phyloP scores from a whole-genome alignment of 352 stramenopile genomes.

The Pythium myriotylum region DNA sequence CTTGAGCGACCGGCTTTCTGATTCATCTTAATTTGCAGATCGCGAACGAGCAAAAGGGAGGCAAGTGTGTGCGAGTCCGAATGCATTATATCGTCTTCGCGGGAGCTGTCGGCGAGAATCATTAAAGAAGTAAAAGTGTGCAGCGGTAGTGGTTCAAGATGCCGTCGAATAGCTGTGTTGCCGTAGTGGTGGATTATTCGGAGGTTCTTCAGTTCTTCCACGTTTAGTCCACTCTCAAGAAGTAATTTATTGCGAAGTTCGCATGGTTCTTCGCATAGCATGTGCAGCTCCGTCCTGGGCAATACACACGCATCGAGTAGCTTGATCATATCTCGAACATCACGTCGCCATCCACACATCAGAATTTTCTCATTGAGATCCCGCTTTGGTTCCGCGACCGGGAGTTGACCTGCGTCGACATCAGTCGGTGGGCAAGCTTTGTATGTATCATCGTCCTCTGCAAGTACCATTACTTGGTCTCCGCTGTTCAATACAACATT shows the following conservation, averaged over 20 bases:
- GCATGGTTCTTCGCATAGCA: constrained; percentile 80
- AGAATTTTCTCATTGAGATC: constrained; percentile 64
- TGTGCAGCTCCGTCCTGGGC: constrained; percentile 67
- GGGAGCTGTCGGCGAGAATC: constrained; percentile 75
- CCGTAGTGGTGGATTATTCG: constrained; percentile 68
- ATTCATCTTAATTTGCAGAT: constrained; percentile 49
- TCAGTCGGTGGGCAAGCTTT: constrained; percentile 48
- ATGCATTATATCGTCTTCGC: constrained; percentile 83
- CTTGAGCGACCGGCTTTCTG: constrained; percentile 10
- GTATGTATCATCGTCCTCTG: constrained; percentile 90
- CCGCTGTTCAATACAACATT: constrained; percentile 39
- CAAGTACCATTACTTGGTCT: constrained; percentile 82
- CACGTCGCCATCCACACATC: constrained; percentile 88
- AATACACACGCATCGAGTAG: constrained; percentile 76
- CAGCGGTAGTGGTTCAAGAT: constrained; percentile 64
- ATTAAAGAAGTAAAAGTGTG: constrained; percentile 81
- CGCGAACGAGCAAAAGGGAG: constrained; percentile 82
- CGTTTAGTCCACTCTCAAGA: constrained; percentile 57
- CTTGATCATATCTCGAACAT: constrained; percentile 90
- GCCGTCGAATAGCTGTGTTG: constrained; percentile 79
- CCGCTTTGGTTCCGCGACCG: constrained; percentile 26
- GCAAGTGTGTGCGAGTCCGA: constrained; percentile 87
- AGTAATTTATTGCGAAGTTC: constrained; percentile 67
- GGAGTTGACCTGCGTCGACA: constrained; percentile 45
- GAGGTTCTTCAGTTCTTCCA: constrained; percentile 53